Percentiles rank a stretch among this genome's conserved stretches.
phyloP scores from a whole-genome alignment of 2,329 filamentous ascomycete species.

The Chrysoporthe cubensis region DNA sequence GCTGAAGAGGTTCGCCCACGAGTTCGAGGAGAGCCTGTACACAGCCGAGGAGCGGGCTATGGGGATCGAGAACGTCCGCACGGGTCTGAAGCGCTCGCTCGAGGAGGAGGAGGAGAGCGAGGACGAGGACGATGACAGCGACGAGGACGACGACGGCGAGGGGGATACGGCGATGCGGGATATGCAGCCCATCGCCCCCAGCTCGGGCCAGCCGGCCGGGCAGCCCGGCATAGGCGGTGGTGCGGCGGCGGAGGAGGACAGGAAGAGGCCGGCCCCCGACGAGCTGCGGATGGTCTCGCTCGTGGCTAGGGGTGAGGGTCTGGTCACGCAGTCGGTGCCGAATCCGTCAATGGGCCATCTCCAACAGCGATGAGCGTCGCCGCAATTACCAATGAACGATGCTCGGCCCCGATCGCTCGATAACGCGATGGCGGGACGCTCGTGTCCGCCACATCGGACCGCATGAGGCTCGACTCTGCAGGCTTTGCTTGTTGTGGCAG shows the following conservation, averaged over 20 bases:
- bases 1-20: constrained; percentile 43
- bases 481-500: background rate
- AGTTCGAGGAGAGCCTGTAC: constrained; percentile 66
- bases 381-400: background rate
- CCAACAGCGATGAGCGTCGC: background rate
- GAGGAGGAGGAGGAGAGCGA: constrained; percentile 60
- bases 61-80: constrained; percentile 72
- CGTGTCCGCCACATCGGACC: background rate
- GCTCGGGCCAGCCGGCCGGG: constrained; percentile 7
- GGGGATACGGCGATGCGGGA: constrained; percentile 42
- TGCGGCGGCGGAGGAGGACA: constrained; percentile 8
- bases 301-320: background rate
- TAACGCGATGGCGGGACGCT: background rate
- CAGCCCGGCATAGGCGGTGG: constrained; percentile 16
- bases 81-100: constrained; percentile 65
- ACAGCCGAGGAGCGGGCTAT: constrained; percentile 70
- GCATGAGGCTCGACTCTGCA: background rate
- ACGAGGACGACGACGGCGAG: constrained; percentile 54
- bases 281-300: constrained; percentile 1
- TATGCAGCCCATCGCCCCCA: constrained; percentile 18
- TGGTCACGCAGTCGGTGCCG: background rate
- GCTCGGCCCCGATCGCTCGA: background rate
- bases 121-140: constrained; percentile 60
- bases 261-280: background rate
- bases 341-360: background rate